Evolutionary conservation across 345 rosid genomes (phyloP).

Genomic region (Boechera retrofracta): DNA sequence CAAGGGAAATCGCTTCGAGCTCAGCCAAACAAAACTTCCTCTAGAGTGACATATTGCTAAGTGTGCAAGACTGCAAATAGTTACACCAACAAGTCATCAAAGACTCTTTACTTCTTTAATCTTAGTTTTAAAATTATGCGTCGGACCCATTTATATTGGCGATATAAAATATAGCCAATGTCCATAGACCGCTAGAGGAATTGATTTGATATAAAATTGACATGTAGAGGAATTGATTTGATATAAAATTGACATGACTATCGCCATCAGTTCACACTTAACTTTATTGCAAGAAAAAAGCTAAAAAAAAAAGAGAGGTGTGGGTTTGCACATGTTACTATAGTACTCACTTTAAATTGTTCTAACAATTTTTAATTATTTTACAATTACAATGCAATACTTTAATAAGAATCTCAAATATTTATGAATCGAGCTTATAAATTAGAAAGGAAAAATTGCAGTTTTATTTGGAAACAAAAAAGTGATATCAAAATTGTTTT

Average conservation of each 20-base stretch:
- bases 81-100: not conserved
- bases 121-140: not conserved
- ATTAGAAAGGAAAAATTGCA: too few relatives aligned
- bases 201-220: constrained; percentile 2
- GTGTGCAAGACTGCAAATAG: not conserved
- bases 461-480: too few relatives aligned
- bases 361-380: too few relatives aligned
- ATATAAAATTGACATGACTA: not conserved
- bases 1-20: not conserved
- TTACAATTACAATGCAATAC: too few relatives aligned
- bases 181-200: not conserved
- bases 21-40: not conserved
- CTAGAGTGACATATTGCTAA: not conserved
- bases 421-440: too few relatives aligned
- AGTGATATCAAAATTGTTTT: too few relatives aligned
- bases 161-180: too few relatives aligned
- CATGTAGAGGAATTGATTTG: not conserved
- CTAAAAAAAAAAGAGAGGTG: not conserved
- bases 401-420: too few relatives aligned
- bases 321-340: too few relatives aligned
- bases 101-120: not conserved
- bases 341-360: too few relatives aligned
- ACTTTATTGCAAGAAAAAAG: not conserved
- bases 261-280: not conserved
- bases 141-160: not conserved